Evolutionary conservation across 73 alveolate species (phyloP), one percentile per base, ranked within the genome.

Genomic region (Paramecium octaurelia): DNA sequence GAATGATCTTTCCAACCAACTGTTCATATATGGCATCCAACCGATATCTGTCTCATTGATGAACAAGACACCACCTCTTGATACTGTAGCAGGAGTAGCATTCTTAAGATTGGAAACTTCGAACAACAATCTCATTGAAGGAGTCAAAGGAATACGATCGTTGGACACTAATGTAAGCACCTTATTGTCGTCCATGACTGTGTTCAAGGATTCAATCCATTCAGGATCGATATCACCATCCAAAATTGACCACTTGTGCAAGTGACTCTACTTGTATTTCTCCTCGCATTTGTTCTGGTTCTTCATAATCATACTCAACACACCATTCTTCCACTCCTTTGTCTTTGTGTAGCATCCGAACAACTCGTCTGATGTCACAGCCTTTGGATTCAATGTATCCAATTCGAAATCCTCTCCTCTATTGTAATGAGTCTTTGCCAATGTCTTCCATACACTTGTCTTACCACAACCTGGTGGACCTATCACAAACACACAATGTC

Each of bases 221-320:
- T 98, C 99, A 29, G 99, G 99, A 95, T 99, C 99, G 70, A 99
- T 98, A 94, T 98, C 99, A 69, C 99, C 99, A 96, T 99, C 99
- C 70, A 99, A 95, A 44, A 99, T 98, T 91, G 98, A 95, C 99
- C 99, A 99, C 94, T 99, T 99, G 97, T 98, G 96, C 95, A 90
- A 92, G 92, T 97, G 99, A 29, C 98, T 92, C 27, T 96, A 95
- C 76, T 97, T 98, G 96, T 96, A 99, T 27, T 86, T 95, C 43
- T 86, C 95, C 69, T 94, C 92, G 86, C 98, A 97, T 92, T 98
- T 97, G 93, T 96, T 94, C 99, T 98, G 97, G 94, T 99, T 98
- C 96, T 99, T 98, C 99, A 99, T 98, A 70, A 98, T 98, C 93
- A 97, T 98, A n/a, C 99, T 97, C 18, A 99, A 95, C 76, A 98